A percentile compares a stretch with the other conserved stretches of the same genome.
phyloP scores from a whole-genome alignment of 805 yeast species.

The Zygoascus flipseniorum region DNA sequence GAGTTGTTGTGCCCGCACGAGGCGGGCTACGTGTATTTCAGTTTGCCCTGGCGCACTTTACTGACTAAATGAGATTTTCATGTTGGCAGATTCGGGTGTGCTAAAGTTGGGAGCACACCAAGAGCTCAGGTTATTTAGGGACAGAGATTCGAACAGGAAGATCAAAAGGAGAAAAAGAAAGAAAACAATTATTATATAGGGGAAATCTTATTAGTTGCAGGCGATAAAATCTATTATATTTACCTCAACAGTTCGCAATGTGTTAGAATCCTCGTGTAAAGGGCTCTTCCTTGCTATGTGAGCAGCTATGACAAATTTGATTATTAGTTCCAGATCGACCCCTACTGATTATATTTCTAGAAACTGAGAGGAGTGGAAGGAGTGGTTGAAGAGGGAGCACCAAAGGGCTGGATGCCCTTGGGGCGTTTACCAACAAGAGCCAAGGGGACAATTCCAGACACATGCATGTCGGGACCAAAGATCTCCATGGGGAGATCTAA shows the following conservation, averaged over 20 bases:
- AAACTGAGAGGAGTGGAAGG: constrained; percentile 22
- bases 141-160: too few species aligned
- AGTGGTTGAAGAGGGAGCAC: constrained; percentile 24
- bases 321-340: too few species aligned
- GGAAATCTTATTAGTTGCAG: too few species aligned
- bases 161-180: too few species aligned
- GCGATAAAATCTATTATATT: too few species aligned
- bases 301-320: too few species aligned
- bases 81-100: background rate
- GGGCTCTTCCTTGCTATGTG: too few species aligned
- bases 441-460: constrained; percentile 38
- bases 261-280: too few species aligned
- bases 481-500: constrained; percentile 39
- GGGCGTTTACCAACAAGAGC: constrained; percentile 35
- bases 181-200: too few species aligned
- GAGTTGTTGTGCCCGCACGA: background rate
- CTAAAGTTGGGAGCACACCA: background rate
- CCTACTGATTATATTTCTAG: constrained; percentile 2
- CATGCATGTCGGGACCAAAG: constrained; percentile 45
- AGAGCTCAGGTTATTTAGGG: too few species aligned
- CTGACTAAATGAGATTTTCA: background rate
- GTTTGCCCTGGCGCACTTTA: background rate
- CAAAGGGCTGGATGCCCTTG: constrained; percentile 32
- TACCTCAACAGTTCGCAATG: too few species aligned
- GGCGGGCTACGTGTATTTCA: background rate